Base-by-base conservation (phyloP, 2,329 filamentous ascomycete species). In the Ophiostoma ips region DNA sequence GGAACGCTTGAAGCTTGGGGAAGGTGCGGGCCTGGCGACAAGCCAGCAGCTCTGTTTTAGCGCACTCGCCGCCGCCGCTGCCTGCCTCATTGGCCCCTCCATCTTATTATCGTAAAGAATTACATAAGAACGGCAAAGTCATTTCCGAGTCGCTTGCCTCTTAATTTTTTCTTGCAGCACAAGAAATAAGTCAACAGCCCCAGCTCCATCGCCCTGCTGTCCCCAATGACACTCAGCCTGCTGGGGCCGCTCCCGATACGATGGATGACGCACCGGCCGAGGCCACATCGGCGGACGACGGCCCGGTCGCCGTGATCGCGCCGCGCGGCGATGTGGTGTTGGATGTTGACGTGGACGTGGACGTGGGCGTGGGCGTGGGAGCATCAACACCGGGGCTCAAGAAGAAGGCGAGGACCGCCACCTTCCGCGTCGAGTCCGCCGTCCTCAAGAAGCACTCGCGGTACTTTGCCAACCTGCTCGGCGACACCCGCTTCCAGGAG, bases 381-480 rank as follows among this genome's bases (percentile, higher is more conserved):
- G 68, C 63, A 13, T 56, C 61, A 46, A 65, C 61, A 44, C 55
- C 61, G 46, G 52, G n/a, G 21, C 33, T 38, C 4, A 34, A 24
- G 16, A n/a, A 11, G 16, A 60, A 53, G 50, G 49, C 57, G 53
- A 55, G 55, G 34, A 24, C 16, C 12, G 16, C 33, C 3, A 10
- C 24, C 24, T 87, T 81, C 59, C 73, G 83, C 24, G 81, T 84
- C 40, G 71, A 73, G 47, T 66, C 80, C 1, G 66, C 66, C 12
- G 66, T 66, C 1, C 68, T 88, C 33, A 76, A 71, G 62, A 68
- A 69, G 54, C 71, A 76, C 53, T 87, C 83, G 5, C 75, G 75
- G 51, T 88, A 87, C 63, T 88, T 88, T 61, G 71, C 71, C 50
- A 78, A 77, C 51, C 71, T 88, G 15, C 70, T 88, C 2, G 74